phyloP scores from a whole-genome alignment of 305 asterid genomes.

The Fraxinus angustifolia region DNA sequence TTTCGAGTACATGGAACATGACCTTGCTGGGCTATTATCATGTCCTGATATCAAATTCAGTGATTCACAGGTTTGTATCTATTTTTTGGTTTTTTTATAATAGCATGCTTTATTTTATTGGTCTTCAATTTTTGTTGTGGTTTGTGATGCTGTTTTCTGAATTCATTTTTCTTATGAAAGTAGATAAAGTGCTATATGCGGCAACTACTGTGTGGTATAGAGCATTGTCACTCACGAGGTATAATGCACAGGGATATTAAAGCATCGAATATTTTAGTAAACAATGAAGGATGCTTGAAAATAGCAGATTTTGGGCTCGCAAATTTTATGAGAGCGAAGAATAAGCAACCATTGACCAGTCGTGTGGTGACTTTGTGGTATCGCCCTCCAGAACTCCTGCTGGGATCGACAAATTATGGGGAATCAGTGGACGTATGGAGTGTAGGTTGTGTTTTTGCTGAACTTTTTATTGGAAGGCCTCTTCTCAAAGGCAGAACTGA shows the following conservation, averaged over 20 bases:
- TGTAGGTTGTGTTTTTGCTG: slow-evolving; percentile 86
- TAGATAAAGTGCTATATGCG: slow-evolving; percentile 78
- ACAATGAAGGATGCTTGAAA: slow-evolving; percentile 72
- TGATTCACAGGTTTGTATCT: slow-evolving; percentile 64
- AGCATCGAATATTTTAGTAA: slow-evolving; percentile 71
- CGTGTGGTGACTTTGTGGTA: slow-evolving; percentile 94
- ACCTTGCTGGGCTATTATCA: slow-evolving; percentile 71
- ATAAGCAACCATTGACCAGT: slow-evolving; percentile 64
- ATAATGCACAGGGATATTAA: slow-evolving; percentile 85
- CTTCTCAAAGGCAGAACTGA: slow-evolving; percentile 84
- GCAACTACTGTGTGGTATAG: slow-evolving; percentile 69
- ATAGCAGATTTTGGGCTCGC: slow-evolving; percentile 90
- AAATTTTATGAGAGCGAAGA: slow-evolving; percentile 42
- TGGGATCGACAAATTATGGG: slow-evolving; percentile 75
- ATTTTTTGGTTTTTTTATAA: background rate
- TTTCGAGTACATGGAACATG: slow-evolving; percentile 94
- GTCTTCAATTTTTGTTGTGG: background rate
- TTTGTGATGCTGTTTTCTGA: background rate
- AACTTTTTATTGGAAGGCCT: slow-evolving; percentile 77
- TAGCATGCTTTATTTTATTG: background rate
- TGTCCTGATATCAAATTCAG: slow-evolving; percentile 70
- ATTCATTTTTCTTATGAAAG: slow-evolving; percentile 15
- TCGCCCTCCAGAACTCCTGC: slow-evolving; percentile 80
- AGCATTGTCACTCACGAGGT: slow-evolving; percentile 80
- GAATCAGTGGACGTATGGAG: slow-evolving; percentile 86